Evolutionary conservation across 352 stramenopile species (phyloP), one percentile per base, ranked within the genome.

Genomic region (Globisporangium irregulare): DNA sequence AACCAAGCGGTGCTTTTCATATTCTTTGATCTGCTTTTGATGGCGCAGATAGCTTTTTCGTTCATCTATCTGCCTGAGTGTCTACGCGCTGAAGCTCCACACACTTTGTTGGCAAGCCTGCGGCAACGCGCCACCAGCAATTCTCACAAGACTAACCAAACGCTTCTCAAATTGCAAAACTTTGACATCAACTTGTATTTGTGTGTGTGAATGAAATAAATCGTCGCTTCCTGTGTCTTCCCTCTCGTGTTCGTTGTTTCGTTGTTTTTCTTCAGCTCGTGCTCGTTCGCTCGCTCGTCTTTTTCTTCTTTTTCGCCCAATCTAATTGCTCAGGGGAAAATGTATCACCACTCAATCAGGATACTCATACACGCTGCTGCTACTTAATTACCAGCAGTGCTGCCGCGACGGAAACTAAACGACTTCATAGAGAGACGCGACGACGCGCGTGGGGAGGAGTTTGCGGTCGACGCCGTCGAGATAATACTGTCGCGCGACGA

Each of bases 391-490:
- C 80, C 79, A 57, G 78, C 71, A 12, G 75, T 87, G 70, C 77
- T 88, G 72, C 78, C 73, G 41, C 81, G 81, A 78, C 81, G 79
- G 74, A 90, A 90, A 70, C 79, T 85, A 62, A 90, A 88, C 38
- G 81, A 83, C 64, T 90, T 90, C 79, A 89, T 86, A 53, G 81
- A 90, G 61, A 90, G 59, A 43, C 81, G 80, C 50, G 80, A 87
- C 43, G 81, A 87, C 54, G 81, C 80, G 61, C 80, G 79, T 24
- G 81, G 81, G 18, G 81, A 90, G 27, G 76, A 86, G 55, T 65
- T 76, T 7, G 53, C 38, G 8, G 67, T 78, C 46, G 81, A 84
- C 43, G 81, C 77, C 27, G 75, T 79, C 18, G 71, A 79, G 18
- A 69, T 76, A 29, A 82, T 77, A 56, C 74, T 84, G 20, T 86